These are phyloP conservation scores for Penicillium herquei DNA, from an alignment of 495 filamentous ascomycete species.

Conservation along the genomic window DNA sequence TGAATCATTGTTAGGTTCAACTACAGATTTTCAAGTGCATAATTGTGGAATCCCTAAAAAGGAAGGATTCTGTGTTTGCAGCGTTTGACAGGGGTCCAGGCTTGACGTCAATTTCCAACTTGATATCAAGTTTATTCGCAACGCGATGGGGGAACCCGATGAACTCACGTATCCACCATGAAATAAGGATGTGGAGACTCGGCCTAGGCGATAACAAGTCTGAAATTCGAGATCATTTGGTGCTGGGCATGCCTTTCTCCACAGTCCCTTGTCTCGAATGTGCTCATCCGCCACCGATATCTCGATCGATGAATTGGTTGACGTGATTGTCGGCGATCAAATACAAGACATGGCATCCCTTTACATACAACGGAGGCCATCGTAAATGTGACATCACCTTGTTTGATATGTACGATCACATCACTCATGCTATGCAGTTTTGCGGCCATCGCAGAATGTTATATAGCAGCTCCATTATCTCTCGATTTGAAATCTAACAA, in stretches of 20 bases:
- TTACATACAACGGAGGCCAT: background rate
- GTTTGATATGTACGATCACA: conserved; percentile 3
- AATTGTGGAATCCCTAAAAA: background rate
- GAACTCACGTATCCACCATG: conserved; percentile 13
- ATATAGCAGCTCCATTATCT: conserved; percentile 21
- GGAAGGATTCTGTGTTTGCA: background rate
- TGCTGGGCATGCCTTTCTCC: conserved; percentile 6
- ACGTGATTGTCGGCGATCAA: conserved; percentile 15
- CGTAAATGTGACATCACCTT: conserved; percentile 43
- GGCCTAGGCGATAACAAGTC: conserved; percentile 1
- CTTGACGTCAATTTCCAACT: conserved; percentile 22
- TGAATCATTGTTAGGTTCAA: no score
- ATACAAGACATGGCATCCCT: conserved; percentile 4
- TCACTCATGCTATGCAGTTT: background rate
- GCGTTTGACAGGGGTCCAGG: background rate
- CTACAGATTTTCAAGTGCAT: no score
- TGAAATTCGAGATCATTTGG: conserved; percentile 9
- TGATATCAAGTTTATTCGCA: conserved; percentile 9
- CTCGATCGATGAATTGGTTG: conserved; percentile 17
- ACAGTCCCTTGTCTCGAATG: conserved; percentile 17
- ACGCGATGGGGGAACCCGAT: conserved; percentile 2
- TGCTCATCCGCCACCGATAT: conserved; percentile 19
- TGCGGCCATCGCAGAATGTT: background rate
- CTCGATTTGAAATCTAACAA: background rate
- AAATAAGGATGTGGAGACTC: conserved; percentile 15